Conservation (phyloP, 768 basidiomycete genomes). For the Boletus insuetus region DNA sequence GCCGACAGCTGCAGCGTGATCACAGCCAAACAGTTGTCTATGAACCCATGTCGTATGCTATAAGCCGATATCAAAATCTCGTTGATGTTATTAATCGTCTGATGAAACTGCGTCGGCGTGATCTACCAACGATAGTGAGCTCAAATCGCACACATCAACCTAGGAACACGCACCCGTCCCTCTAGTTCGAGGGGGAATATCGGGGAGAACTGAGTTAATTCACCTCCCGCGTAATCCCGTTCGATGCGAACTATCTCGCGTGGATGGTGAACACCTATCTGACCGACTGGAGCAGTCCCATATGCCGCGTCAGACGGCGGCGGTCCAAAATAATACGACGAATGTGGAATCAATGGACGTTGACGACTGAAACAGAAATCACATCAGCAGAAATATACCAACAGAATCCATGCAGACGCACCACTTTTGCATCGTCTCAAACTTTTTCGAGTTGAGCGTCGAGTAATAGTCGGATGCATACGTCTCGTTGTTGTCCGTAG, state of each 20-base stretch:
- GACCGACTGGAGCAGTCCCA: constrained; percentile 76
- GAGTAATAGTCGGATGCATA: constrained; percentile 40
- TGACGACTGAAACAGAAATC: constrained; percentile 29
- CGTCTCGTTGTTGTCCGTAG: constrained; percentile 37
- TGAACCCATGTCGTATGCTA: constrained; percentile 63
- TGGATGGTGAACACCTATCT: constrained; percentile 86
- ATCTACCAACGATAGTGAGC: constrained; percentile 48
- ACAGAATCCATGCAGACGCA: constrained; percentile 25
- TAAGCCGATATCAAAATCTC: constrained; percentile 84
- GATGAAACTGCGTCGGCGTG: constrained; percentile 85
- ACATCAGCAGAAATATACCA: neutral
- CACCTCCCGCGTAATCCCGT: constrained; percentile 88
- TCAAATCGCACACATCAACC: neutral
- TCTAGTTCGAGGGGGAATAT: constrained; percentile 92
- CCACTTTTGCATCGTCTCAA: constrained; percentile 43
- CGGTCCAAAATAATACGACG: constrained; percentile 82
- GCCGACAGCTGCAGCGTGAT: constrained; percentile 79
- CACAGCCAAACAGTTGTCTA: constrained; percentile 79
- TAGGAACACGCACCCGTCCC: constrained; percentile 63
- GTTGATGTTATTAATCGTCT: constrained; percentile 90
- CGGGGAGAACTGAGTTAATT: constrained; percentile 85
- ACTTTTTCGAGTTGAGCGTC: constrained; percentile 42
- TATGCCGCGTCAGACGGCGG: constrained; percentile 76
- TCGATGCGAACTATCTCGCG: constrained; percentile 91
- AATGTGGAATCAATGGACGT: constrained; percentile 65